These are phyloP conservation scores for Takakia lepidozioides DNA, from an alignment of 225 moss, liverwort and hornwort species.

Conservation along the genomic window DNA sequence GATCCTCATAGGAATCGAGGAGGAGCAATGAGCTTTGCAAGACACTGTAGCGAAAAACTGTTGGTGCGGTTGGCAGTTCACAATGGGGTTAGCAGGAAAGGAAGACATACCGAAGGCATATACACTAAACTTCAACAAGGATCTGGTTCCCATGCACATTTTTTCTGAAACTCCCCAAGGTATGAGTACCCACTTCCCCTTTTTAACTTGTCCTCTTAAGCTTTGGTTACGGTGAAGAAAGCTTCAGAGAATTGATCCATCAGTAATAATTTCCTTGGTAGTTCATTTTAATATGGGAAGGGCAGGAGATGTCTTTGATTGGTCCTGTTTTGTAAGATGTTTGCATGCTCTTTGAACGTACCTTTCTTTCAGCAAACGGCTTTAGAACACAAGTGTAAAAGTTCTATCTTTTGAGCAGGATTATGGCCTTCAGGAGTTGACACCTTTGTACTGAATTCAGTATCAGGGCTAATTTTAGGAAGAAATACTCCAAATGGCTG, in stretches of 20 bases:
- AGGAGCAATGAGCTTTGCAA: too few relatives aligned
- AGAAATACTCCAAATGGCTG: too few relatives aligned
- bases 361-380: not conserved
- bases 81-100: conserved; percentile 65
- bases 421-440: too few relatives aligned
- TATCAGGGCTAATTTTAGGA: too few relatives aligned
- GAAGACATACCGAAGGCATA: conserved; percentile 73
- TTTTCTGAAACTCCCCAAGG: conserved; percentile 86
- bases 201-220: not conserved
- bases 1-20: too few relatives aligned
- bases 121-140: conserved; percentile 71
- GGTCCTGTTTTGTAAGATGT: not conserved
- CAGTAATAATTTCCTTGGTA: too few relatives aligned
- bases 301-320: too few relatives aligned
- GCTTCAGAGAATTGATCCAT: too few relatives aligned
- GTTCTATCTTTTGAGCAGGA: not conserved
- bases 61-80: conserved; percentile 52
- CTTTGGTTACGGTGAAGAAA: not conserved
- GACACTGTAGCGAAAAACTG: too few relatives aligned
- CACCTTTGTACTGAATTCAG: too few relatives aligned
- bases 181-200: conserved; percentile 7
- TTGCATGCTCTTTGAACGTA: conserved; percentile 3
- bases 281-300: too few relatives aligned
- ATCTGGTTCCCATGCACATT: conserved; percentile 94
- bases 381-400: too few relatives aligned